Evolutionary conservation across 345 rosid genomes (phyloP).

Genomic region (Eucalyptus cloeziana): DNA sequence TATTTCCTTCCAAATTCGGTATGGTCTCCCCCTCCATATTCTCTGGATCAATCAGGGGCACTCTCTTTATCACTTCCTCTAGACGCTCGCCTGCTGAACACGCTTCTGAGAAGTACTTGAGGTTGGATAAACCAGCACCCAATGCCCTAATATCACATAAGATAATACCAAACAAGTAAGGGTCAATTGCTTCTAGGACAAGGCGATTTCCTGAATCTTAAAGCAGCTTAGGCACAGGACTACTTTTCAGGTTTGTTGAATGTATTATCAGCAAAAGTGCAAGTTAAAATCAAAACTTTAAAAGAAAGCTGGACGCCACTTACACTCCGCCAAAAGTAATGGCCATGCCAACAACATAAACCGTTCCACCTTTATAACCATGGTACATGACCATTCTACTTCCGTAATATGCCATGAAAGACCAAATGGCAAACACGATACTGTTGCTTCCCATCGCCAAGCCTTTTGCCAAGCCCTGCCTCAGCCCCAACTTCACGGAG

Average conservation of each 20-base stretch:
- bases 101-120: slow-evolving; percentile 66
- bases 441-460: slow-evolving; percentile 70
- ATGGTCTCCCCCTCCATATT: slow-evolving; percentile 34
- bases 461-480: slow-evolving; percentile 68
- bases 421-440: slow-evolving; percentile 58
- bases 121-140: slow-evolving; percentile 56
- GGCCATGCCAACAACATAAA: slow-evolving; percentile 44
- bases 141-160: slow-evolving; percentile 25
- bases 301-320: background rate
- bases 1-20: slow-evolving; percentile 37
- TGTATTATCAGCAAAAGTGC: background rate
- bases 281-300: background rate
- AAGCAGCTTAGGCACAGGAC: background rate
- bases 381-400: slow-evolving; percentile 79
- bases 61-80: slow-evolving; percentile 50
- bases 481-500: slow-evolving; percentile 51
- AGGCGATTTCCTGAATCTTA: background rate
- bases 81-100: slow-evolving; percentile 50
- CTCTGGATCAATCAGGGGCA: slow-evolving; percentile 57
- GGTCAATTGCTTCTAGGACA: background rate
- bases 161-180: background rate
- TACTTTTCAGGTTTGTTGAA: background rate
- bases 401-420: slow-evolving; percentile 60
- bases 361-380: slow-evolving; percentile 66
- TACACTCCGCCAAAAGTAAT: slow-evolving; percentile 68